These are phyloP conservation scores for Emiliania huxleyi DNA, from an alignment of 78 protist genomes.

Conservation along the genomic window DNA sequence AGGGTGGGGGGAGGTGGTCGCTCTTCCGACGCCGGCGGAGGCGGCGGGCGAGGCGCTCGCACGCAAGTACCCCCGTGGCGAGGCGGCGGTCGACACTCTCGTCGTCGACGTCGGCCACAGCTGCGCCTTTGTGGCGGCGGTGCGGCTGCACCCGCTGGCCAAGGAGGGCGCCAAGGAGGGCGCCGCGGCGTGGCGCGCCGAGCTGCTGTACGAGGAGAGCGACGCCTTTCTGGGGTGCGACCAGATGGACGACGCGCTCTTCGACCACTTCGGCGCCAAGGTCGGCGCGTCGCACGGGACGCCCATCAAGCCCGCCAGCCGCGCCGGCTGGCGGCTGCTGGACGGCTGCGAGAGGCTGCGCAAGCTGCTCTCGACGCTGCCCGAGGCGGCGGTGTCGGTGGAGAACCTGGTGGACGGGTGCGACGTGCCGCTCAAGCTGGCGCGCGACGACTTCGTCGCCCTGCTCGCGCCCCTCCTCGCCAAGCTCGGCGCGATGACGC, in stretches of 20 bases:
- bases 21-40: not conserved
- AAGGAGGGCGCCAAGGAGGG: not conserved
- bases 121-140: not conserved
- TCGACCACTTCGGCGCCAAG: not conserved
- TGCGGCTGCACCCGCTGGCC: not conserved
- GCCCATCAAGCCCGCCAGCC: not conserved
- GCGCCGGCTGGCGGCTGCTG: not conserved
- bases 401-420: constrained; percentile 4
- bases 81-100: not conserved
- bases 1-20: not conserved
- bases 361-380: constrained; percentile 11
- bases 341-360: not conserved
- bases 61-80: not conserved
- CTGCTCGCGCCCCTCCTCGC: not conserved
- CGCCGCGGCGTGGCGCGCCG: not conserved
- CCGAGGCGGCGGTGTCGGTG: not conserved
- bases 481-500: not conserved
- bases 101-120: not conserved
- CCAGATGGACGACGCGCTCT: not conserved
- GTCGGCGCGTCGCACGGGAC: not conserved
- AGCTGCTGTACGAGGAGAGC: not conserved
- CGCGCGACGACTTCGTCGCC: not conserved
- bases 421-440: not conserved
- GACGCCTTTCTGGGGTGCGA: not conserved
- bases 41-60: constrained; percentile 10